Conservation (phyloP, 208 protist genomes). For the Crithidia sp. region DNA sequence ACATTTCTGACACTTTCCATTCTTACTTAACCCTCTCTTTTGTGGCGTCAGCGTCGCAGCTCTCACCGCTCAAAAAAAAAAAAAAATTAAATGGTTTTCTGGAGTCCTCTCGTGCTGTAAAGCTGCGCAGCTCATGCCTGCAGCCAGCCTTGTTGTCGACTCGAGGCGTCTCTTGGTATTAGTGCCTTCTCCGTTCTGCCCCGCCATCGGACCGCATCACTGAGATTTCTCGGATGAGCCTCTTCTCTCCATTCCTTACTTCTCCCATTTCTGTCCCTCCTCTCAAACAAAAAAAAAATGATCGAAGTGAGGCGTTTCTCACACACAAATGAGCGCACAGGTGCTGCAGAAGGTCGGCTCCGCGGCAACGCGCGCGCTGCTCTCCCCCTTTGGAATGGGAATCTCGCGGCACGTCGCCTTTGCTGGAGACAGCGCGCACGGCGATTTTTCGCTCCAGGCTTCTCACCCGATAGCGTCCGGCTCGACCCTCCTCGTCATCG, state of each 20-base stretch:
- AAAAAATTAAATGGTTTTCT: too few relatives aligned
- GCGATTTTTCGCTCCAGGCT: not conserved
- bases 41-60: too few relatives aligned
- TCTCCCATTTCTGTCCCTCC: not conserved
- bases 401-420: slow-evolving; percentile 29
- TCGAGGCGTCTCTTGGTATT: too few relatives aligned
- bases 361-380: slow-evolving; percentile 14
- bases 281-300: not conserved
- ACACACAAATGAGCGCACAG: not conserved
- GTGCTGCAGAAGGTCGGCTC: not conserved
- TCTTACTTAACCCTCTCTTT: not conserved
- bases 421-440: not conserved
- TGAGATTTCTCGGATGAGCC: too few relatives aligned
- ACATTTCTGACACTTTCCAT: not conserved
- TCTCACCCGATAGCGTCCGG: slow-evolving; percentile 11
- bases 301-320: not conserved
- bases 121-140: too few relatives aligned
- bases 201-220: too few relatives aligned
- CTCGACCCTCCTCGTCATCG: slow-evolving; percentile 21
- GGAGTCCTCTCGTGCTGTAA: too few relatives aligned
- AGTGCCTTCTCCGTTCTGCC: too few relatives aligned
- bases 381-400: slow-evolving; percentile 34
- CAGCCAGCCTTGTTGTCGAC: too few relatives aligned
- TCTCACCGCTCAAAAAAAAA: too few relatives aligned
- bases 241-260: not conserved